These are phyloP conservation scores for Metarhizium album DNA, from an alignment of 2,329 filamentous ascomycete species.

Conservation along the genomic window DNA sequence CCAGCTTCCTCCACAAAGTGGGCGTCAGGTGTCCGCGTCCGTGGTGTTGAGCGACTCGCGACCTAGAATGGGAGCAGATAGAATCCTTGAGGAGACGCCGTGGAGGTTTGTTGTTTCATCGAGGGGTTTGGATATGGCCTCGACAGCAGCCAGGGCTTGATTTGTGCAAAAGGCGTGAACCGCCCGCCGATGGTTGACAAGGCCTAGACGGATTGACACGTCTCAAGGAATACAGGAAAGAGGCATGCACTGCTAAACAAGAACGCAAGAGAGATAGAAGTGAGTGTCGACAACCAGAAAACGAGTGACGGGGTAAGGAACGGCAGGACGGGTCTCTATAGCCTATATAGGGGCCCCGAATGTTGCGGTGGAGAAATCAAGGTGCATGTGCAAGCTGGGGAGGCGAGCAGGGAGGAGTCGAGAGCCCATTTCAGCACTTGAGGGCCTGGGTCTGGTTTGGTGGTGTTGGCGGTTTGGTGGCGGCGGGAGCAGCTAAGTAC, in stretches of 20 bases:
- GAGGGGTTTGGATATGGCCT: conserved; percentile 11
- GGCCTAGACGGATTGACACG: neutral
- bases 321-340: neutral
- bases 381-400: neutral
- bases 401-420: too few relatives aligned
- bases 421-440: neutral
- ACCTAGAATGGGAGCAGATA: conserved; percentile 7
- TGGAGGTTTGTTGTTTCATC: conserved; percentile 15
- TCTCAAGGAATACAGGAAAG: neutral
- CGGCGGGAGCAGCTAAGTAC: too few relatives aligned
- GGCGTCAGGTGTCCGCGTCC: conserved; percentile 5
- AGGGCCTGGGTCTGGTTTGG: too few relatives aligned
- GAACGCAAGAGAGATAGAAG: neutral
- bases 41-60: conserved; percentile 2
- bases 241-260: neutral
- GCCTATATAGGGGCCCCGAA: neutral
- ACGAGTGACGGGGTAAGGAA: conserved; percentile 2
- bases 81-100: conserved; percentile 8
- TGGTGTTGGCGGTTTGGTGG: neutral
- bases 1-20: conserved; percentile 7
- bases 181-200: neutral
- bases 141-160: conserved; percentile 10
- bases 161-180: neutral
- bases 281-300: neutral
- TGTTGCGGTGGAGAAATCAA: neutral